Percentiles rank a stretch among this genome's conserved stretches.
Evolutionary conservation across 768 basidiomycete genomes (phyloP).

Genomic region (Grammothele lineata): DNA sequence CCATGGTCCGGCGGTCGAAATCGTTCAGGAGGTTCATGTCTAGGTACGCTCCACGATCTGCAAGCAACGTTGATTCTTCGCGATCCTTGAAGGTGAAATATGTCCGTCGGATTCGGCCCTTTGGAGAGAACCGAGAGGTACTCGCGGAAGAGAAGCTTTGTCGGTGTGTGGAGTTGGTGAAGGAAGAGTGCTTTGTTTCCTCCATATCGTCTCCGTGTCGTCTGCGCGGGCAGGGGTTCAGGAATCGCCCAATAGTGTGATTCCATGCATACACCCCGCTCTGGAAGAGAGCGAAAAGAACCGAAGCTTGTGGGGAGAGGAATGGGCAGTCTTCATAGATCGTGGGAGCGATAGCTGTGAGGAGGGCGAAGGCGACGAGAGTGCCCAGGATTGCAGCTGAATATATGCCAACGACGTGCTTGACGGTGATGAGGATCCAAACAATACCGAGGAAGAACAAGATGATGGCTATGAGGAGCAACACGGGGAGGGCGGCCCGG

Average conservation of each 20-base stretch:
- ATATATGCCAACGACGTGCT: constrained; percentile 8
- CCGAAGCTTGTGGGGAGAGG: too few species aligned
- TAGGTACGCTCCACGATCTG: background rate
- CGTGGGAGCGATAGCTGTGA: background rate
- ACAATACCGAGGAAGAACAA: constrained; percentile 20
- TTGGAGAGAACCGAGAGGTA: too few species aligned
- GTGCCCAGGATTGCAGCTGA: background rate
- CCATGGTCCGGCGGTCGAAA: background rate
- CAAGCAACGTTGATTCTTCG: background rate
- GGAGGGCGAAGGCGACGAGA: constrained; percentile 1
- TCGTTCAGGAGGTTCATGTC: background rate
- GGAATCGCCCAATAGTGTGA: too few species aligned
- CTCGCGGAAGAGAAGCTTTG: too few species aligned
- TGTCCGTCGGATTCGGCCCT: background rate
- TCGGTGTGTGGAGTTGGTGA: too few species aligned
- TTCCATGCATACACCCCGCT: too few species aligned
- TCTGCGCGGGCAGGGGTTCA: too few species aligned
- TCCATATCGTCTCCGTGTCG: too few species aligned
- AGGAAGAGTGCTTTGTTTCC: too few species aligned
- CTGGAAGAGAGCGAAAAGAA: too few species aligned
- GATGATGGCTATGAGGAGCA: constrained; percentile 14
- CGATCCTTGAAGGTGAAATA: background rate
- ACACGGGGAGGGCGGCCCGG: constrained; percentile 10
- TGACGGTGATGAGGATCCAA: constrained; percentile 11
- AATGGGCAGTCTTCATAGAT: constrained; percentile 5